Conservation (phyloP, 2,329 filamentous ascomycete species). For the Botrytis aclada region DNA sequence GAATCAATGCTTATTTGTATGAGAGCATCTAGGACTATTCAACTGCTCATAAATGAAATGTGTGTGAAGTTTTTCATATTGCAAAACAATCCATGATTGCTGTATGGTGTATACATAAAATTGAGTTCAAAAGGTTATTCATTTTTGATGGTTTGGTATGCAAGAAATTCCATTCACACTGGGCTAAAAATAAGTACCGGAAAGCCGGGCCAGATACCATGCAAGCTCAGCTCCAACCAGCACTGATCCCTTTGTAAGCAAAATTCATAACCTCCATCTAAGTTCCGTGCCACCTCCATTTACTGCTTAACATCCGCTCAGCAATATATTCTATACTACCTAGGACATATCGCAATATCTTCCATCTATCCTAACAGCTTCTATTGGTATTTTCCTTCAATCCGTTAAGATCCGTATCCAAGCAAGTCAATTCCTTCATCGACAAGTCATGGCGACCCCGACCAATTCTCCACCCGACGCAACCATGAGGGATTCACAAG, state of each 20-base stretch:
- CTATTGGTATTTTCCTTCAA: neutral
- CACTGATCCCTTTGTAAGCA: neutral
- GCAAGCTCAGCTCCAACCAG: neutral
- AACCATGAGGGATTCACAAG: neutral
- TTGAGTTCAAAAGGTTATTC: too few species aligned
- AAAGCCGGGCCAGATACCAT: neutral
- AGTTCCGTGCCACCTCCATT: neutral
- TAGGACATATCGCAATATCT: neutral
- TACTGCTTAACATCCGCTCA: neutral
- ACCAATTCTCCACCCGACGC: neutral
- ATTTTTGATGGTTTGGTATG: neutral
- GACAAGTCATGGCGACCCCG: neutral
- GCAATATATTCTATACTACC: neutral
- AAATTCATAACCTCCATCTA: neutral
- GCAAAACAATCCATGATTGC: too few species aligned
- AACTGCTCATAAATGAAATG: too few species aligned
- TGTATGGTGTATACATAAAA: too few species aligned
- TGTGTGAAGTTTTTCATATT: too few species aligned
- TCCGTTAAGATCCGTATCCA: neutral
- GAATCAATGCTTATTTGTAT: neutral
- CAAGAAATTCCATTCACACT: neutral
- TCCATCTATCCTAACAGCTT: neutral
- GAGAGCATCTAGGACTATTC: neutral
- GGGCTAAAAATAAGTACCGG: too few species aligned
- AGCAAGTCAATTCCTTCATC: neutral